These are phyloP conservation scores for Plasmodium sp. DNA, from an alignment of 169 alveolate genomes.

Conservation along the genomic window DNA sequence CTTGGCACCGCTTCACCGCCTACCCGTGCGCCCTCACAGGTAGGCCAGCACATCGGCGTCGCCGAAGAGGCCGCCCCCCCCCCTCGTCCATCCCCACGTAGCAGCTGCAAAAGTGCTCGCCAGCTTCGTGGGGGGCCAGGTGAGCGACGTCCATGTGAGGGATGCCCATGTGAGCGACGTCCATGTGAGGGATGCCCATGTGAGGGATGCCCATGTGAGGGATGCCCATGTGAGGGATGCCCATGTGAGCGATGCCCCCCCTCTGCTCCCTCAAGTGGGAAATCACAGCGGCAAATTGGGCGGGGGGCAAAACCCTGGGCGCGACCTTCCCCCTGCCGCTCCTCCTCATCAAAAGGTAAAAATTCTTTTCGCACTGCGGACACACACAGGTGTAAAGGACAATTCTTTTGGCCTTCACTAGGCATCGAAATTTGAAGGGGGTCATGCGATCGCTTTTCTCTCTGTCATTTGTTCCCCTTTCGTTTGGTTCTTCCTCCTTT, in stretches of 20 bases:
- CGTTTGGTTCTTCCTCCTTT: background rate
- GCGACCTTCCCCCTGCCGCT: conserved; percentile 6
- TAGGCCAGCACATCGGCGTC: conserved; percentile 14
- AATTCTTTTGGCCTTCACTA: background rate
- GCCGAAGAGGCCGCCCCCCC: background rate
- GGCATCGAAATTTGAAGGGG: background rate
- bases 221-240: background rate
- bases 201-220: too few relatives aligned
- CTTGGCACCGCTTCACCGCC: background rate
- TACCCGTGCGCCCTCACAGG: background rate
- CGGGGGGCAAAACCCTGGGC: conserved; percentile 45
- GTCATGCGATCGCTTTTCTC: background rate
- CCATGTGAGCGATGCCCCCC: background rate
- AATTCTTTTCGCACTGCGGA: conserved; percentile 41
- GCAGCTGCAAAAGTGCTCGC: conserved; percentile 15
- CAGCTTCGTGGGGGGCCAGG: background rate
- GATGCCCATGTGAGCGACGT: background rate
- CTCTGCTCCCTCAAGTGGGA: conserved; percentile 6
- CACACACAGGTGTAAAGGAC: conserved; percentile 15
- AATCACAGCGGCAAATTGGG: conserved; percentile 1
- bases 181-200: background rate
- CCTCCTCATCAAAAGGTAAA: conserved; percentile 46
- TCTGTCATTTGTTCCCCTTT: background rate
- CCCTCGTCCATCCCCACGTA: conserved; percentile 16
- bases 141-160: background rate